Evolutionary conservation across 306 rosid species (phyloP).

Genomic region (Albizia julibrissin): DNA sequence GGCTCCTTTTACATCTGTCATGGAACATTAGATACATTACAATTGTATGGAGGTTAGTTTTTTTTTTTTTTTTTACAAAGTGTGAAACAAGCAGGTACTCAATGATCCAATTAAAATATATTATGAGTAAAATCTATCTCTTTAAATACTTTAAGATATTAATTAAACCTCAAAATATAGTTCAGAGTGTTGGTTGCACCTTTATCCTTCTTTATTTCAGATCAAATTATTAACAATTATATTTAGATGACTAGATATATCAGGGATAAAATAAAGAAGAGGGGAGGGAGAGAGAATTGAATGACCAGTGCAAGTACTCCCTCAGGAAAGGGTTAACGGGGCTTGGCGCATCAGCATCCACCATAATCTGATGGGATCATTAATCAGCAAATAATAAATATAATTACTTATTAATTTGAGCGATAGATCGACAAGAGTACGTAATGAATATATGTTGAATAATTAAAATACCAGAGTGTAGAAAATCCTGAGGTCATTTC

Average conservation of each 20-base stretch:
- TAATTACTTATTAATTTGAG: background rate
- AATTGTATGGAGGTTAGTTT: too few relatives aligned
- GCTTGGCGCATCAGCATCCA: conserved; percentile 57
- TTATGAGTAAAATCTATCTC: too few relatives aligned
- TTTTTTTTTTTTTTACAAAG: too few relatives aligned
- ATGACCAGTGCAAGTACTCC: conserved; percentile 56
- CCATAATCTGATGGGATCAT: conserved; percentile 39
- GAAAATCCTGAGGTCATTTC: conserved; percentile 50
- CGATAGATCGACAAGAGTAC: too few relatives aligned
- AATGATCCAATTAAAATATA: too few relatives aligned
- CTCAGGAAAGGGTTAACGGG: conserved; percentile 48
- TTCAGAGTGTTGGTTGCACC: too few relatives aligned
- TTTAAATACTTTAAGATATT: too few relatives aligned
- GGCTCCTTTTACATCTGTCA: too few relatives aligned
- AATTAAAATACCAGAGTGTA: conserved; percentile 39
- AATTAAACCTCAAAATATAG: too few relatives aligned
- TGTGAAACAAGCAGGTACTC: too few relatives aligned
- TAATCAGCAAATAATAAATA: background rate
- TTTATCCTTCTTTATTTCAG: background rate
- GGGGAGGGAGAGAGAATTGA: background rate
- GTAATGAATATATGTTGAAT: too few relatives aligned
- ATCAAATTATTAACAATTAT: background rate
- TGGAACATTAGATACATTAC: too few relatives aligned
- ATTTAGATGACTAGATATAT: background rate
- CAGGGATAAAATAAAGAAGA: background rate